Percentiles rank a stretch among this genome's conserved stretches.
Conservation (phyloP, 805 yeast species). For the Yarrowia sp. region DNA sequence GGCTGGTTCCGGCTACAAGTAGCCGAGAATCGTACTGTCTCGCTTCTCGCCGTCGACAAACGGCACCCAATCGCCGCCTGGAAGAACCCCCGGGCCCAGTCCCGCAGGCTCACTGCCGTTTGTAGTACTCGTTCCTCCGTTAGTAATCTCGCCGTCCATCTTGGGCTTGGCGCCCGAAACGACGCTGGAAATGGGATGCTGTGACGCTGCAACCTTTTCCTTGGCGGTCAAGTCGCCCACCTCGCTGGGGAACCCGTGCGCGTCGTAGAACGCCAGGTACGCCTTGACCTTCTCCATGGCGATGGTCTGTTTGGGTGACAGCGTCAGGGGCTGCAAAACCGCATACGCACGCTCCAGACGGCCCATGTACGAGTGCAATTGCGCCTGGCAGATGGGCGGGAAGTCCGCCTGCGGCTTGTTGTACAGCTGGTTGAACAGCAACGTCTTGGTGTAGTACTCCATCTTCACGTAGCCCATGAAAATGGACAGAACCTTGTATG, state of each 20-base stretch:
- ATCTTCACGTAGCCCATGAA: slow-evolving; percentile 33
- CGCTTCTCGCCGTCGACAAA: slow-evolving; percentile 27
- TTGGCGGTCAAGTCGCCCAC: not conserved
- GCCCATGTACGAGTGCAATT: slow-evolving; percentile 14
- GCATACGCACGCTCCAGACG: slow-evolving; percentile 23
- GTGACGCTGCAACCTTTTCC: not conserved
- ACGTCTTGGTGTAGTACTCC: slow-evolving; percentile 31
- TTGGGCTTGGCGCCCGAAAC: not conserved
- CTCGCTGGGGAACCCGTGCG: slow-evolving; percentile 33
- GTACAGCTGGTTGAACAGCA: not conserved
- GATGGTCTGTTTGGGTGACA: slow-evolving; percentile 20
- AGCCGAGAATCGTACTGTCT: slow-evolving; percentile 24
- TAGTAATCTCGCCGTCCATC: not conserved
- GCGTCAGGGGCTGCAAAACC: slow-evolving; percentile 13
- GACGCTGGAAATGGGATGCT: slow-evolving; percentile 27
- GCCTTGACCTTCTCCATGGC: slow-evolving; percentile 30
- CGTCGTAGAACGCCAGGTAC: slow-evolving; percentile 30
- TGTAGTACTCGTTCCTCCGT: not conserved
- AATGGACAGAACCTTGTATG: slow-evolving; percentile 29
- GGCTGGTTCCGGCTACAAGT: not conserved
- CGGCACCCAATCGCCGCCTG: slow-evolving; percentile 16
- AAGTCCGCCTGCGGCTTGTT: slow-evolving; percentile 9
- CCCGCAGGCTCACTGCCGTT: not conserved
- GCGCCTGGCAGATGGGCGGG: slow-evolving; percentile 22
- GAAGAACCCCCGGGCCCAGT: not conserved